Base-by-base conservation (phyloP, 164 flowering plant species). In the Dillenia suffruticosa region DNA sequence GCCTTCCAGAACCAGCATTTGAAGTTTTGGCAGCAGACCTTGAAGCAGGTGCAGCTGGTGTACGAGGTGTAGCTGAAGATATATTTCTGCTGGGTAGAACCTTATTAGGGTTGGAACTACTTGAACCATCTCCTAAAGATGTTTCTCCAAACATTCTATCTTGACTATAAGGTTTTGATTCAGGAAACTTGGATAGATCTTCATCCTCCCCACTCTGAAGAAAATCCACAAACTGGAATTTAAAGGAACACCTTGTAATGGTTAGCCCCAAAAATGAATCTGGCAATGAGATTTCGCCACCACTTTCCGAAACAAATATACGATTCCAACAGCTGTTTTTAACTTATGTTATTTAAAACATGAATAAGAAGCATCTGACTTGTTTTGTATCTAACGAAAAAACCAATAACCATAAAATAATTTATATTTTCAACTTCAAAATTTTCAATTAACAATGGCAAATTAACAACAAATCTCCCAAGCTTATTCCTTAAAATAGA, bases 61-160 rank as follows among this genome's bases (percentile, higher is more conserved):
- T 76, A 51, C 94, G 90, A 67, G 95, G 83, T 10, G 82, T 79
- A 44, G 89, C 70, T 44, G 89, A 86, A 65, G 90, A 66, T 44
- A 68, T 22, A 63, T 67, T 83, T 77, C 76, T 84, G 51, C 64
- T 78, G 10, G 84, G 82, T 24, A 77, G 66, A 62, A 62, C 61
- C 77, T 77, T 89, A 81, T 82, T 95, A 43, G 57, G 62, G 57
- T 87, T 83, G 51, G 72, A 56, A 71, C 69, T 77, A 66, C 74
- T 84, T 54, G 82, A 68, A 66, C 74, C 68, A 71, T 88, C 87
- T 43, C 49, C 79, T 6, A 68, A 56, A 64, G 66, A 64, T 68
- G 70, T 54, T 57, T 82, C 90, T 63, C 46, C 58, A 24, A 70
- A 65, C 16, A 70, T 61, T 58, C 71, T 79, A 58, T 79, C 79